phyloP scores from a whole-genome alignment of 257 asterid species.

The Striga asiatica region DNA sequence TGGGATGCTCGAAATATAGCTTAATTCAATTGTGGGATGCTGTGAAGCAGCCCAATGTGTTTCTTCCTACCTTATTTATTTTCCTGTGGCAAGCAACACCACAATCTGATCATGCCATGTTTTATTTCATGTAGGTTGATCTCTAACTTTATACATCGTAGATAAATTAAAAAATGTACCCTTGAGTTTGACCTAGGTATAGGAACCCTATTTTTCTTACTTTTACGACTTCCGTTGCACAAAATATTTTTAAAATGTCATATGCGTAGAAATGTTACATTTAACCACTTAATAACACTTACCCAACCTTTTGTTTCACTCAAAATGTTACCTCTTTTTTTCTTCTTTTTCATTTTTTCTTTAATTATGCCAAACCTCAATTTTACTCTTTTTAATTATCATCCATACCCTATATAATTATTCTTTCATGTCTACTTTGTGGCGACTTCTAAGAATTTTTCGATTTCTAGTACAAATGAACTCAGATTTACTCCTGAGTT shows the following conservation, averaged over 20 bases:
- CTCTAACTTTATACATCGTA: not conserved
- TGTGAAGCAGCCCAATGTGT: constrained; percentile 64
- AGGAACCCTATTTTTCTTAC: too few relatives aligned
- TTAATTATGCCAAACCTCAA: too few relatives aligned
- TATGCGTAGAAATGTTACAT: too few relatives aligned
- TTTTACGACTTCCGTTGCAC: too few relatives aligned
- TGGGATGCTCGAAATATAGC: constrained; percentile 42
- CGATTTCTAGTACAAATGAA: constrained; percentile 56
- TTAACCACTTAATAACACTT: too few relatives aligned
- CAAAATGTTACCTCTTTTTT: too few relatives aligned
- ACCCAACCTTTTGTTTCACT: too few relatives aligned
- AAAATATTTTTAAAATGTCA: too few relatives aligned
- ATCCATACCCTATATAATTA: not conserved
- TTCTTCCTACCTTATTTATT: constrained; percentile 88
- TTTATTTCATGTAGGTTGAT: constrained; percentile 78
- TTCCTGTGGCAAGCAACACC: constrained; percentile 98
- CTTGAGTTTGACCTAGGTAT: not conserved
- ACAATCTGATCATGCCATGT: constrained; percentile 95
- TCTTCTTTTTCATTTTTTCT: too few relatives aligned
- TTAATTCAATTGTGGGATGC: constrained; percentile 59
- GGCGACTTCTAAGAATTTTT: constrained; percentile 5
- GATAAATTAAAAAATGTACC: not conserved
- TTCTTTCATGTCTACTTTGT: not conserved
- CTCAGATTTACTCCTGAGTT: constrained; percentile 94
- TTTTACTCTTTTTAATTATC: too few relatives aligned